phyloP scores from a whole-genome alignment of 345 rosid genomes.

The Eucalyptus polyanthemos region DNA sequence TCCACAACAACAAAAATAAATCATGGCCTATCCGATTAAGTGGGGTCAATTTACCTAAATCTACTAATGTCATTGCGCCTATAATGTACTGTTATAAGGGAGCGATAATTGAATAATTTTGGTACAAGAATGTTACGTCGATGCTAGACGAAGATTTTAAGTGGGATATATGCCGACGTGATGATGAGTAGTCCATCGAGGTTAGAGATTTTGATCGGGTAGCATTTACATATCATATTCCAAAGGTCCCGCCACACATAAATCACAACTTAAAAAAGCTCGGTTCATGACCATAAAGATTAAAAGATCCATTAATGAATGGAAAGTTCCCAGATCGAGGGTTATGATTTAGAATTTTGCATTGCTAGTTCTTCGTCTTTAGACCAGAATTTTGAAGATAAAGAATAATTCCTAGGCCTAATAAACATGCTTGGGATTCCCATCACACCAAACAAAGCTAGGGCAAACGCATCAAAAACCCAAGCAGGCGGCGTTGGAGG shows the following conservation, averaged over 20 bases:
- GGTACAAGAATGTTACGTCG: background rate
- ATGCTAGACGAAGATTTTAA: background rate
- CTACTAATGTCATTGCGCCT: background rate
- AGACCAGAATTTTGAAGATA: background rate
- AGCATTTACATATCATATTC: background rate
- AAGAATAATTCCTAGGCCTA: background rate
- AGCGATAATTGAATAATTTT: background rate
- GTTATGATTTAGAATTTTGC: background rate
- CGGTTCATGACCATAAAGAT: background rate
- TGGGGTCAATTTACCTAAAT: background rate
- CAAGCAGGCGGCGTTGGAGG: background rate
- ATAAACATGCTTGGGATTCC: background rate
- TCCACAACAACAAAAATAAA: background rate
- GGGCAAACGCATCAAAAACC: background rate
- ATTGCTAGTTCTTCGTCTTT: background rate
- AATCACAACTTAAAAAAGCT: background rate
- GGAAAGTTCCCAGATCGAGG: background rate
- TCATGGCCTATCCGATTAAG: background rate
- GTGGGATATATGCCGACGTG: background rate
- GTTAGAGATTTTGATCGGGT: background rate
- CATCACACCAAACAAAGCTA: background rate
- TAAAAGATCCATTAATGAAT: background rate
- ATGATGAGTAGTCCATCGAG: background rate
- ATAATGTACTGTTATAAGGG: background rate
- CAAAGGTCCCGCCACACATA: background rate